phyloP scores from a whole-genome alignment of 2,329 filamentous ascomycete genomes.

The Colletotrichum euphorbiae region DNA sequence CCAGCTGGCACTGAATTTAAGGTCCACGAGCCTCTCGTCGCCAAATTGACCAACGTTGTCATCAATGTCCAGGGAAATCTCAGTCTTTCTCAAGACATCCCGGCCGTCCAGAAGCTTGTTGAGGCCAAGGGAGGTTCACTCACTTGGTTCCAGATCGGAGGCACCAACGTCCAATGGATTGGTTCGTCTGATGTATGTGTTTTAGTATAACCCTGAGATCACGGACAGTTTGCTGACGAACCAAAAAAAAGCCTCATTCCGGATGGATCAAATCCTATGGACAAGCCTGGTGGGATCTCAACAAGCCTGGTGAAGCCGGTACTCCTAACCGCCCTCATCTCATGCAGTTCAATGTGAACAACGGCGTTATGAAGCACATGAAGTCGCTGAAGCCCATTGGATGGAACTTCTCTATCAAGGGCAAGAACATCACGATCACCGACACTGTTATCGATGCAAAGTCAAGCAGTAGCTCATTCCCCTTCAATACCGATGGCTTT shows the following conservation, averaged over 20 bases:
- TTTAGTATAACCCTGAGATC: background rate
- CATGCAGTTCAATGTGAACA: conserved; percentile 51
- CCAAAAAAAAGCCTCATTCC: conserved; percentile 35
- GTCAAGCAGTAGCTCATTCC: conserved; percentile 49
- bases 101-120: conserved; percentile 51
- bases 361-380: conserved; percentile 52
- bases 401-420: conserved; percentile 54
- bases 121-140: conserved; percentile 46
- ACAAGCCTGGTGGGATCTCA: conserved; percentile 59
- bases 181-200: conserved; percentile 49
- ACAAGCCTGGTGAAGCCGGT: conserved; percentile 52
- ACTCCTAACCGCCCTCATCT: conserved; percentile 54
- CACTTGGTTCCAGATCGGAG: conserved; percentile 54
- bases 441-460: conserved; percentile 55
- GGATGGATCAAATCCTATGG: conserved; percentile 60
- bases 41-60: conserved; percentile 54
- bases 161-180: conserved; percentile 47
- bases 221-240: background rate
- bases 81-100: conserved; percentile 55
- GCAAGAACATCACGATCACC: conserved; percentile 53
- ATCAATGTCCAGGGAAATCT: conserved; percentile 57
- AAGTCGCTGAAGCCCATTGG: conserved; percentile 58
- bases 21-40: conserved; percentile 52
- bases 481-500: conserved; percentile 56
- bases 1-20: conserved; percentile 55